Base-by-base conservation (phyloP, 2,329 filamentous ascomycete genomes). In the Colletotrichum horii region DNA sequence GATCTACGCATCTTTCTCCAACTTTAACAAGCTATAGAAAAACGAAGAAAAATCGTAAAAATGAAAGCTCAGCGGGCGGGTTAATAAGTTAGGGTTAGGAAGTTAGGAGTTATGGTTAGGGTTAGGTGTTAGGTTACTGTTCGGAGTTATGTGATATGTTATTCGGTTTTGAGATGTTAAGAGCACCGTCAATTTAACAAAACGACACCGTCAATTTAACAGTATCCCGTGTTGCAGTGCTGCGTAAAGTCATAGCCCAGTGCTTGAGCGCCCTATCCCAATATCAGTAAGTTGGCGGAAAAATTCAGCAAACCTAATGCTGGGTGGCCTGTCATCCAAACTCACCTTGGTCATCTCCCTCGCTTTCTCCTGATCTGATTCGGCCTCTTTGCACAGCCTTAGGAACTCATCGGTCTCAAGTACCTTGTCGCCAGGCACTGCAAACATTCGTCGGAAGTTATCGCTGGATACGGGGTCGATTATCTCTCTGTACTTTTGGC, bases 181-280 rank as follows among this genome's bases (percentile, higher is more conserved):
- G n/a, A n/a, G n/a, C n/a, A n/a, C n/a, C n/a, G n/a, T n/a, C n/a
- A n/a, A n/a, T n/a, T n/a, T n/a, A n/a, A n/a, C n/a, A n/a, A n/a
- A n/a, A n/a, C n/a, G n/a, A n/a, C n/a, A n/a, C n/a, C n/a, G n/a
- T n/a, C n/a, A n/a, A n/a, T n/a, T n/a, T n/a, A n/a, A n/a, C n/a
- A n/a, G n/a, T n/a, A n/a, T n/a, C n/a, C n/a, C n/a, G 38, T n/a
- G 43, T n/a, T 84, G 71, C 86, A 87, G 77, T 87, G 85, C 79
- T 85, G 85, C 12, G 83, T 86, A 66, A 87, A 87, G 75, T 87
- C 86, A 70, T 88, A 88, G 22, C 85, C 77, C 70, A 30, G 56
- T 69, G 58, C 26, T 65, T 65, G 64, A n/a, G 64, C 62, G 34
- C 58, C 34, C 56, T 55, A 62, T 38, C 15, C 58, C 56, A 58